Percentiles rank a stretch among this genome's conserved stretches.
Conservation (phyloP, 352 stramenopile species). For the Phytophthora gonapodyides region DNA sequence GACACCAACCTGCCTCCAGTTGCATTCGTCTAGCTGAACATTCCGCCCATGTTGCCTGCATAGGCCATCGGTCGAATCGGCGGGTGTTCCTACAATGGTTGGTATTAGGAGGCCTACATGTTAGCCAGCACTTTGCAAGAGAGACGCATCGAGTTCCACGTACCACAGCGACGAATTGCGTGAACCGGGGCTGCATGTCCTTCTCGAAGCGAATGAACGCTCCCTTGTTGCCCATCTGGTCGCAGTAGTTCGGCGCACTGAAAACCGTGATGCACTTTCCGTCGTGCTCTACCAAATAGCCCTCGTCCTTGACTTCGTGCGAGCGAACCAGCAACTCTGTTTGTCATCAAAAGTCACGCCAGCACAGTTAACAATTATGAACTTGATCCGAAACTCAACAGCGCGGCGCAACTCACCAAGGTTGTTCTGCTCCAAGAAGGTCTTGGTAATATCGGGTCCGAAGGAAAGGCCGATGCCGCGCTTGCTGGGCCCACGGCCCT, state of each 20-base stretch:
- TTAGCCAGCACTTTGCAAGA: background rate
- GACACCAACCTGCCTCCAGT: constrained; percentile 17
- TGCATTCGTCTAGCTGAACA: constrained; percentile 73
- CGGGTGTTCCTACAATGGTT: constrained; percentile 69
- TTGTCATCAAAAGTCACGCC: constrained; percentile 8
- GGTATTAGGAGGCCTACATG: background rate
- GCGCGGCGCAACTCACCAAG: constrained; percentile 63
- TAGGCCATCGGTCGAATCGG: constrained; percentile 91
- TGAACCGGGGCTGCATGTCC: constrained; percentile 95
- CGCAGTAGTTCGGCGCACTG: constrained; percentile 99
- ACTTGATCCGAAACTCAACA: background rate
- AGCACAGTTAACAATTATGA: constrained; percentile 1
- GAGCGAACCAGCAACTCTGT: constrained; percentile 96
- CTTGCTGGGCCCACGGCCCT: constrained; percentile 94
- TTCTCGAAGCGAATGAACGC: constrained; percentile 98
- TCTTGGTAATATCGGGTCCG: constrained; percentile 97
- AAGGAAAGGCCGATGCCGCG: constrained; percentile 97
- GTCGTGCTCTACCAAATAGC: constrained; percentile 99
- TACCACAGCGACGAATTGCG: constrained; percentile 94
- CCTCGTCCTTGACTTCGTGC: constrained; percentile 99
- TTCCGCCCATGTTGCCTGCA: constrained; percentile 89
- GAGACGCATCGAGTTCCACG: background rate
- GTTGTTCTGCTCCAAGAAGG: constrained; percentile 96
- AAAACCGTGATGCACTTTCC: constrained; percentile 99
- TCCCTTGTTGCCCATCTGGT: constrained; percentile 99